A percentile compares a stretch with the other conserved stretches of the same genome.
Evolutionary conservation across 2,329 filamentous ascomycete species (phyloP).

Genomic region (Ustilaginoidea virens): DNA sequence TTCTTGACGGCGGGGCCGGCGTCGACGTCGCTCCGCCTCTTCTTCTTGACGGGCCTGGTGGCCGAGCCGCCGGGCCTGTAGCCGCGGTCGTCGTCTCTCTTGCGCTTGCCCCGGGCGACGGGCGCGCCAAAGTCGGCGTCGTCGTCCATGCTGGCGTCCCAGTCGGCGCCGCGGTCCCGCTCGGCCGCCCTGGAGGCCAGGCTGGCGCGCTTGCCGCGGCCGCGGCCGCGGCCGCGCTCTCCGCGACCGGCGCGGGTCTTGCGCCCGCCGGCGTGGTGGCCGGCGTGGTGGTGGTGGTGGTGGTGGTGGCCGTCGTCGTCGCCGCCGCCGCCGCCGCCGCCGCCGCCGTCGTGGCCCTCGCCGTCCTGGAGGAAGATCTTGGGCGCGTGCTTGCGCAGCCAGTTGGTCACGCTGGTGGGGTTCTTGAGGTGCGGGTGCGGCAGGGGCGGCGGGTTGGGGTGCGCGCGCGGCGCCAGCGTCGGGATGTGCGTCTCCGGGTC

Average conservation of each 20-base stretch:
- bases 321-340: conserved; percentile 25
- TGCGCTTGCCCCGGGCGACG: conserved; percentile 25
- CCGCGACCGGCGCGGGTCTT: conserved; percentile 17
- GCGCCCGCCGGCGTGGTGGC: conserved; percentile 14
- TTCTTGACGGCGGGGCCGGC: conserved; percentile 19
- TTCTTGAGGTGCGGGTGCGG: conserved; percentile 40
- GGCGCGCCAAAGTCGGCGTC: conserved; percentile 18
- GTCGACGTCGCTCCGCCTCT: conserved; percentile 38
- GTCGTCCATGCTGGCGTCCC: conserved; percentile 25
- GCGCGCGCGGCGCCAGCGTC: conserved; percentile 34
- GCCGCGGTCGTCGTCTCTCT: conserved; percentile 43
- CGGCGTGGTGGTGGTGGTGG: conserved; percentile 10
- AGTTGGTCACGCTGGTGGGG: conserved; percentile 87
- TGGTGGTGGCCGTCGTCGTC: conserved; percentile 3
- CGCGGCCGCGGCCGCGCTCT: conserved; percentile 14
- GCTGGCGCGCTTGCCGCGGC: conserved; percentile 20
- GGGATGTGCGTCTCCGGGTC: conserved; percentile 28
- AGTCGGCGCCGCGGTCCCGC: conserved; percentile 12
- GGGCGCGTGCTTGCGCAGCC: conserved; percentile 74
- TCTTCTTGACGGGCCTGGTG: conserved; percentile 38
- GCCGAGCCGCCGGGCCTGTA: conserved; percentile 43
- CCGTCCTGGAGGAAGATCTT: conserved; percentile 74
- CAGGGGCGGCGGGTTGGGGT: conserved; percentile 20
- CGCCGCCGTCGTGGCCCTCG: conserved; percentile 21
- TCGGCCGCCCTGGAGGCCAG: conserved; percentile 10